These are phyloP conservation scores for Trichosporon ovoides DNA, from an alignment of 1,284 basidiomycete species.

Conservation along the genomic window DNA sequence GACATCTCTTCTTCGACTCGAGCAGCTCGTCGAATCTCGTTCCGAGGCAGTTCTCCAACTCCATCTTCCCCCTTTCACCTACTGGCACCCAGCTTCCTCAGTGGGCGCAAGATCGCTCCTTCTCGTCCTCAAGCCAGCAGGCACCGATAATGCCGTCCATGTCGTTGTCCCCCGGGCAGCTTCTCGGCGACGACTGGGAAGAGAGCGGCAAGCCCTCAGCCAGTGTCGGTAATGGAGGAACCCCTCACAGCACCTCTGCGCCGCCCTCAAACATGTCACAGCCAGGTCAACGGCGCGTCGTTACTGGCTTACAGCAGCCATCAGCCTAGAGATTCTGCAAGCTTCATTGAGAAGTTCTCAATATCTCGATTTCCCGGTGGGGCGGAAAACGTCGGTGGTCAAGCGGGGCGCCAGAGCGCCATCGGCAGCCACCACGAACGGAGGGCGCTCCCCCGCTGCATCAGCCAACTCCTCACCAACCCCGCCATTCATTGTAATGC, in stretches of 20 bases:
- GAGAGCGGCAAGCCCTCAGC: background rate
- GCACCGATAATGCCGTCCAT: background rate
- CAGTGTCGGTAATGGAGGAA: no score
- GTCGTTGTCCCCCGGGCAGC: background rate
- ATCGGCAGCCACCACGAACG: no score
- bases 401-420: no score
- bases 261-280: background rate
- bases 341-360: no score
- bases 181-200: background rate
- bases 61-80: background rate
- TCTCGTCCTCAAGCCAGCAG: slow-evolving; percentile 1
- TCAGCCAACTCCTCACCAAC: no score
- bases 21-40: background rate
- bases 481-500: no score
- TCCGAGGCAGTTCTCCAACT: slow-evolving; percentile 1
- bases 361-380: no score
- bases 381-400: no score
- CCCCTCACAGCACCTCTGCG: background rate
- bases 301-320: background rate
- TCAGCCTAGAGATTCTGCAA: no score
- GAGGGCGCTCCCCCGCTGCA: no score
- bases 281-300: background rate
- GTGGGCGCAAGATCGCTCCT: background rate
- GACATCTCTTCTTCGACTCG: background rate
- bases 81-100: background rate